Evolutionary conservation across 108 stramenopile species (phyloP), one percentile per base, ranked within the genome.

Genomic region (Nannochloropsis gaditana): DNA sequence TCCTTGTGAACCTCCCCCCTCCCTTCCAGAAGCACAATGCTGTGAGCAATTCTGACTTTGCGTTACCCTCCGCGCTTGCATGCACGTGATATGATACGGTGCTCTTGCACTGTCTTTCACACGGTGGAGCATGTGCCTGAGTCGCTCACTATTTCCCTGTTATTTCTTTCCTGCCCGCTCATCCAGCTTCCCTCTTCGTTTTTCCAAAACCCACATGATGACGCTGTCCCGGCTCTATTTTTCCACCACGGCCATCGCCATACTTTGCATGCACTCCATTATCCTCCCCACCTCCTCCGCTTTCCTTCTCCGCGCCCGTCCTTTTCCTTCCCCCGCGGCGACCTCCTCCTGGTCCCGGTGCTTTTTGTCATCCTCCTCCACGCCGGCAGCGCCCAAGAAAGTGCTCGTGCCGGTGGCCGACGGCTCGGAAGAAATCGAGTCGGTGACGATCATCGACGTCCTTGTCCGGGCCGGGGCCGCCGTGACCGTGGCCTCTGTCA

Each of bases 361-460:
- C 59, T 73, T 73, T n/a, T 5, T n/a, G 3, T 73, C 59, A 15
- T 73, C 59, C n/a, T 73, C 59, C 15, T n/a, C 59, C 59, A 15
- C 59, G 15, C 19, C 59, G 47, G 81, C 2, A 44, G 50, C 44
- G 44, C 31, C 9, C 9, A 88, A 88, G 84, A 80, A 87, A 50
- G 91, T 97, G 85, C 91, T 99, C 59, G 96, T 99, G 83, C 98
- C 98, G 21, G 94, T 99, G 41, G 98, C 94, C 2, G 93, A 96
- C 83, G 96, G 96, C 44, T 93, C 94, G 73, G 98, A 99, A 87
- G 98, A 99, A 86, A 99, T 99, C 83, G 98, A 99, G 85, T 95
- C 96, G 5, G 93, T 95, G 5, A 96, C 95, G 82, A 95, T 99
- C 86, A 94, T 95, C 6, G 98, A 99, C 86, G 94, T 94, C 10